Conservation (phyloP, 306 rosid species). For the Prunus armeniaca region DNA sequence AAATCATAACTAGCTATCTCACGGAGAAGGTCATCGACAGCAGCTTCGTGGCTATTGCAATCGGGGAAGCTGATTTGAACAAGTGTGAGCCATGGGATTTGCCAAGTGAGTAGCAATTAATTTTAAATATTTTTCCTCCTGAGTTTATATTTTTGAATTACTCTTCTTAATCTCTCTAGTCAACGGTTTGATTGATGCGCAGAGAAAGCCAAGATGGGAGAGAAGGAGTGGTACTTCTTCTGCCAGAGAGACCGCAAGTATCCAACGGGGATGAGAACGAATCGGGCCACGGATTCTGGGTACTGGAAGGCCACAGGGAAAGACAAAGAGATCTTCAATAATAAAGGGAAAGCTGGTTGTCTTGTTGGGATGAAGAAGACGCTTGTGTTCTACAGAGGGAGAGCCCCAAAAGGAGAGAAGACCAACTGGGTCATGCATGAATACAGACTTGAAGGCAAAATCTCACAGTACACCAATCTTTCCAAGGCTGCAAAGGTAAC, state of each 20-base stretch:
- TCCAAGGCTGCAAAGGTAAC: slow-evolving; percentile 54
- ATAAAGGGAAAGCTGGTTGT: slow-evolving; percentile 33
- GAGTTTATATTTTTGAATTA: background rate
- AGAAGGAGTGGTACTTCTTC: slow-evolving; percentile 91
- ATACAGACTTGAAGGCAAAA: slow-evolving; percentile 71
- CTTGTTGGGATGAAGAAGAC: slow-evolving; percentile 98
- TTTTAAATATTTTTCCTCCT: background rate
- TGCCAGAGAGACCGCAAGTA: slow-evolving; percentile 86
- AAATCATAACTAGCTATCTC: slow-evolving; percentile 64
- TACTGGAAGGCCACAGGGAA: slow-evolving; percentile 99
- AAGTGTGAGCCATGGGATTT: slow-evolving; percentile 97
- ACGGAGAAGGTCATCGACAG: slow-evolving; percentile 57
- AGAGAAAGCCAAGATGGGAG: slow-evolving; percentile 96
- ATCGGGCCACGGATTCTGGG: slow-evolving; percentile 84
- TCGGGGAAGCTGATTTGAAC: slow-evolving; percentile 88
- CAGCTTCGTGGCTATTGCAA: slow-evolving; percentile 64
- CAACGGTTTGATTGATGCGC: slow-evolving; percentile 10
- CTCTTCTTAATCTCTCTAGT: too few relatives aligned
- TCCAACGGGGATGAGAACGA: slow-evolving; percentile 96
- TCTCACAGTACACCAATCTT: slow-evolving; percentile 30
- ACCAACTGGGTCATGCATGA: slow-evolving; percentile 99
- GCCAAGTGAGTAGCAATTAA: slow-evolving; percentile 48
- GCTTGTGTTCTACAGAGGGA: slow-evolving; percentile 83
- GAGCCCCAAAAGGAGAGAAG: slow-evolving; percentile 95
- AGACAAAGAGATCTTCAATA: slow-evolving; percentile 66